Evolutionary conservation across 2,329 filamentous ascomycete species (phyloP), one percentile per base, ranked within the genome.

Genomic region (Phialophora tarda): DNA sequence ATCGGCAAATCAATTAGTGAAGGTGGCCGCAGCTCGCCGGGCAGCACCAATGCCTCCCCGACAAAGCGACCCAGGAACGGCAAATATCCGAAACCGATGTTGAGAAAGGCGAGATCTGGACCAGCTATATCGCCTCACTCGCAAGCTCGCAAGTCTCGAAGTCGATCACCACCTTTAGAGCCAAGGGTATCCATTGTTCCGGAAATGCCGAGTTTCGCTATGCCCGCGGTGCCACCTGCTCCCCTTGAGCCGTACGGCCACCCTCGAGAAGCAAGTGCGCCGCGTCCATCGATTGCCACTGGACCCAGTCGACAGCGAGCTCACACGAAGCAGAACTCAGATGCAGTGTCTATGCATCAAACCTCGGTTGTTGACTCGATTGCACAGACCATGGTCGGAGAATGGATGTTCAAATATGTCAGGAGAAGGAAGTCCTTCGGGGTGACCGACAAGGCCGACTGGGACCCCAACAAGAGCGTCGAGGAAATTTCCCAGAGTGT

Each of bases 341-440:
- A 84, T 62, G 84, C 82, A 50, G 88, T 84, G 71, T 81, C 83
- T 11, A 84, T 86, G 32, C 89, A 92, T 71, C 86, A 89, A 51
- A 90, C 90, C 0, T 90, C 88, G 53, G 92, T 98, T 14, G 94
- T 99, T 5, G 95, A 98, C 80, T 93, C 95, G 3, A 98, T 99
- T 77, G 93, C 95, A 1, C 93, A 96, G 75, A 96, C 94, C 0
- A 99, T 99, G 95, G 92, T 99, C 32, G 95, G 95, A 44, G 95
- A 98, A 67, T 81, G 78, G 80, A 82, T 80, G 80, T 81, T 77
- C 76, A 83, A 83, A 69, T 83, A 83, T 67, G 78, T 83, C 30
- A 76, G 76, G 64, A 76, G 77, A 68, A 88, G 94, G 71, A 97
- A 93, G 80, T 96, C 94, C 0, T 98, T 99, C 76, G 92, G 92